A percentile compares a stretch with the other conserved stretches of the same genome.
Conservation (phyloP, 768 basidiomycete genomes). For the Stropharia rugosoannulata region DNA sequence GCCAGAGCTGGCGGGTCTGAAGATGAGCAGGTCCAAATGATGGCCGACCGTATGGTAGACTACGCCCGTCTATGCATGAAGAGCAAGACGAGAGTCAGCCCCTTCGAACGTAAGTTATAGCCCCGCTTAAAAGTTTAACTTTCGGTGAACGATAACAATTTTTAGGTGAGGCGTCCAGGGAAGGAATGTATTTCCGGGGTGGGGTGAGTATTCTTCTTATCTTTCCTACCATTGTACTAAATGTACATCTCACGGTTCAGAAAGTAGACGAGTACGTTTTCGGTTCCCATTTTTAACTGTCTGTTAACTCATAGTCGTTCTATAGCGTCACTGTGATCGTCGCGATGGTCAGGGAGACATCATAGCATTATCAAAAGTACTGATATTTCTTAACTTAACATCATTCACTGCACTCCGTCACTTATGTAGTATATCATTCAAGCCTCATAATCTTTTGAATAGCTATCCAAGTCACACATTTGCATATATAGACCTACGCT, state of each 20-base stretch:
- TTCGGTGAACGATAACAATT: constrained; percentile 5
- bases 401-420: neutral
- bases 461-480: constrained; percentile 5
- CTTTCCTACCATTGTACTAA: constrained; percentile 9
- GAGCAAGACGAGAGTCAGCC: constrained; percentile 61
- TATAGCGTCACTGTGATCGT: constrained; percentile 72
- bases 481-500: constrained; percentile 9
- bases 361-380: constrained; percentile 26
- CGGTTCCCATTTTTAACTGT: neutral
- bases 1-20: constrained; percentile 57
- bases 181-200: constrained; percentile 65
- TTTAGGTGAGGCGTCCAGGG: constrained; percentile 60
- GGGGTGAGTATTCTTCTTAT: constrained; percentile 52
- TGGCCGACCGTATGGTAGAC: constrained; percentile 72
- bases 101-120: constrained; percentile 62
- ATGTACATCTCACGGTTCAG: constrained; percentile 32
- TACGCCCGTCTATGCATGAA: constrained; percentile 72
- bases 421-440: neutral
- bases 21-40: constrained; percentile 59
- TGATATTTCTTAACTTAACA: neutral
- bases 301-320: constrained; percentile 15
- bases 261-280: constrained; percentile 77
- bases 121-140: neutral
- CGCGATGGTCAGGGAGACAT: constrained; percentile 64
- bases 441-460: neutral